A percentile compares a stretch with the other conserved stretches of the same genome.
Evolutionary conservation across 1,284 basidiomycete species (phyloP).

Genomic region (Hortiboletus rubellus): DNA sequence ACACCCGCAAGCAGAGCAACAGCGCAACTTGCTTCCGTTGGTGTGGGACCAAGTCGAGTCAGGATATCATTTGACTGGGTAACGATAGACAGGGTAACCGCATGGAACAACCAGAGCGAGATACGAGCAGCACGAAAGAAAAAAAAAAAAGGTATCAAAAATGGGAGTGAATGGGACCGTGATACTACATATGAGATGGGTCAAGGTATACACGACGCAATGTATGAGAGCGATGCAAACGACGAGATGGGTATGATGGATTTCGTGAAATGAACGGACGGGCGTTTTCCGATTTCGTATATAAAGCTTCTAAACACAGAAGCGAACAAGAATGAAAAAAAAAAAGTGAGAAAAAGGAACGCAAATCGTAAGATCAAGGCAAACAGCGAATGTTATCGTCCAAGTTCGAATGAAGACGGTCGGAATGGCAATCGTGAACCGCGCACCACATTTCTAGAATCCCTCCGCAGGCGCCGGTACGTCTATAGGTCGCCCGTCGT

Average conservation of each 20-base stretch:
- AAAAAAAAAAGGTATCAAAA: constrained; percentile 38
- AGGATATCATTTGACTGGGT: constrained; percentile 38
- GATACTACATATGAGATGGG: constrained; percentile 40
- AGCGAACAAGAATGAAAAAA: constrained; percentile 33
- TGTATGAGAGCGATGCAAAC: constrained; percentile 40
- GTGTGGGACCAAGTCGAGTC: constrained; percentile 20
- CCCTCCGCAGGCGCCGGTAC: constrained; percentile 22
- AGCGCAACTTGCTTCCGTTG: constrained; percentile 8
- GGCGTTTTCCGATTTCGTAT: constrained; percentile 39
- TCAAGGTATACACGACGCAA: constrained; percentile 37
- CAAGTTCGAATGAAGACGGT: constrained; percentile 38
- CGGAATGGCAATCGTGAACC: constrained; percentile 31
- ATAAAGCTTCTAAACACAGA: constrained; percentile 28
- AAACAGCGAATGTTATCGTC: constrained; percentile 34
- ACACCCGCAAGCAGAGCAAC: constrained; percentile 13
- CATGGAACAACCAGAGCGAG: constrained; percentile 32
- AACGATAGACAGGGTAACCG: constrained; percentile 41
- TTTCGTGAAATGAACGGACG: constrained; percentile 38
- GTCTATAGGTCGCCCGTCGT: constrained; percentile 50
- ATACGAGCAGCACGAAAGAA: constrained; percentile 10
- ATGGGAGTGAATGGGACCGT: constrained; percentile 34
- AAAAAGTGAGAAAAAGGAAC: constrained; percentile 18
- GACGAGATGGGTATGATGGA: constrained; percentile 36
- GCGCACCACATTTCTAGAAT: constrained; percentile 34
- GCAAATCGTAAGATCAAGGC: constrained; percentile 32